Evolutionary conservation across 768 basidiomycete species (phyloP).

Genomic region (Naganishia onofrii): DNA sequence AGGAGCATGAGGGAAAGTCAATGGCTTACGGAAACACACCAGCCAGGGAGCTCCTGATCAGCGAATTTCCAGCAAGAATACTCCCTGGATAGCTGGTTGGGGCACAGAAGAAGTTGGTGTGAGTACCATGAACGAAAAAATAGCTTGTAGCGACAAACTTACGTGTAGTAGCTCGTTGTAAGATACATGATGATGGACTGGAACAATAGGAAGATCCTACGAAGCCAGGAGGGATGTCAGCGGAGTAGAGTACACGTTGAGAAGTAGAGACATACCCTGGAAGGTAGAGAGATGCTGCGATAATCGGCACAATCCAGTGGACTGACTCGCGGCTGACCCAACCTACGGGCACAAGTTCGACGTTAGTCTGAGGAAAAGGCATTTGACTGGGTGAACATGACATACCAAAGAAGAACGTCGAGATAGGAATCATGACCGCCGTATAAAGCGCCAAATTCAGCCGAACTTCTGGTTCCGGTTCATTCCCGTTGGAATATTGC

Average conservation of each 20-base stretch:
- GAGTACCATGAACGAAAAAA: no score
- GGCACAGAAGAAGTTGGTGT: no score
- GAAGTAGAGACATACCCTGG: conserved; percentile 2
- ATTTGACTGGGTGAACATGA: not conserved
- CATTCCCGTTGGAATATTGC: conserved; percentile 11
- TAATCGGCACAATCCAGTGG: conserved; percentile 36
- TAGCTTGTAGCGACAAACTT: not conserved
- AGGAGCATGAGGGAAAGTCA: not conserved
- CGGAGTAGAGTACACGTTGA: not conserved
- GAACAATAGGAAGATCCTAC: conserved; percentile 31
- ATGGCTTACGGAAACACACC: conserved; percentile 26
- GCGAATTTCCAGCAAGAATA: conserved; percentile 25
- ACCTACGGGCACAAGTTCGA: not conserved
- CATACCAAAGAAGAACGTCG: conserved; percentile 31
- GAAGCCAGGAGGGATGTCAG: not conserved
- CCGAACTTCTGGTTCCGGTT: conserved; percentile 25
- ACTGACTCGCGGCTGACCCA: conserved; percentile 27
- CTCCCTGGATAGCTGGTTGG: not conserved
- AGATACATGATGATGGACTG: conserved; percentile 33
- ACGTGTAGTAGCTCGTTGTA: conserved; percentile 15
- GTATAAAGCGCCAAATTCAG: conserved; percentile 24
- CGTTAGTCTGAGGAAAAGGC: not conserved
- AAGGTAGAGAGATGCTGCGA: conserved; percentile 23
- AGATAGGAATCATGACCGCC: conserved; percentile 27
- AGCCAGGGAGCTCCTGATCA: conserved; percentile 18